Evolutionary conservation across 2,329 filamentous ascomycete species (phyloP).

Genomic region (Ophiostoma ips): DNA sequence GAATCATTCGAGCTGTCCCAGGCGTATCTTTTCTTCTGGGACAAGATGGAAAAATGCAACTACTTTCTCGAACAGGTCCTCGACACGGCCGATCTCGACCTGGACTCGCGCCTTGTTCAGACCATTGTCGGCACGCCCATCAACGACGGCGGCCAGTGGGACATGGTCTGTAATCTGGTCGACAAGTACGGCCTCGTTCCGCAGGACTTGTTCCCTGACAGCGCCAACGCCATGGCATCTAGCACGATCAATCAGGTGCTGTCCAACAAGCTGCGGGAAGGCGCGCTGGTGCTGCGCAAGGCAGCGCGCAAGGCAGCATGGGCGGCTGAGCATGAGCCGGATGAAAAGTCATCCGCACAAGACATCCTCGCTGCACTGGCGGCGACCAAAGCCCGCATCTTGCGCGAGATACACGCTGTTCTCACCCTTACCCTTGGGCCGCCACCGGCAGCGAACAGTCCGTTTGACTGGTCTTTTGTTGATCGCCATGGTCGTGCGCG

Average conservation of each 20-base stretch:
- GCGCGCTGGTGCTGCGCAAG: constrained; percentile 57
- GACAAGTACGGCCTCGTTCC: constrained; percentile 82
- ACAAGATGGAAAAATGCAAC: constrained; percentile 85
- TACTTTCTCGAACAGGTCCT: constrained; percentile 79
- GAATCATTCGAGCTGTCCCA: constrained; percentile 76
- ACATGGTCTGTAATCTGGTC: constrained; percentile 80
- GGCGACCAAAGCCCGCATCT: constrained; percentile 54
- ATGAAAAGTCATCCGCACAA: constrained; percentile 3
- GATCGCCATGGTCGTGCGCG: constrained; percentile 54
- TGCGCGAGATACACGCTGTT: constrained; percentile 67
- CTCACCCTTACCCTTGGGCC: constrained; percentile 73
- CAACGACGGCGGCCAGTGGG: constrained; percentile 77
- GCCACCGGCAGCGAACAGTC: constrained; percentile 51
- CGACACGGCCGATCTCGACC: constrained; percentile 53
- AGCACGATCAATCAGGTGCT: constrained; percentile 57
- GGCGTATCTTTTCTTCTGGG: constrained; percentile 82
- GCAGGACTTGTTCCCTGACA: constrained; percentile 68
- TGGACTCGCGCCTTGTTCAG: constrained; percentile 62
- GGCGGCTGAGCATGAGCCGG: constrained; percentile 17
- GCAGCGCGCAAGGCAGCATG: constrained; percentile 20
- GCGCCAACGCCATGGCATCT: constrained; percentile 62
- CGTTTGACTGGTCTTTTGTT: constrained; percentile 70
- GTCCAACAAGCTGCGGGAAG: constrained; percentile 77
- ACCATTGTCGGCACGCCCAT: constrained; percentile 54
- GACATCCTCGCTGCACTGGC: constrained; percentile 25